Evolutionary conservation across 352 stramenopile genomes (phyloP).

Genomic region (Phytophthora tubulina): DNA sequence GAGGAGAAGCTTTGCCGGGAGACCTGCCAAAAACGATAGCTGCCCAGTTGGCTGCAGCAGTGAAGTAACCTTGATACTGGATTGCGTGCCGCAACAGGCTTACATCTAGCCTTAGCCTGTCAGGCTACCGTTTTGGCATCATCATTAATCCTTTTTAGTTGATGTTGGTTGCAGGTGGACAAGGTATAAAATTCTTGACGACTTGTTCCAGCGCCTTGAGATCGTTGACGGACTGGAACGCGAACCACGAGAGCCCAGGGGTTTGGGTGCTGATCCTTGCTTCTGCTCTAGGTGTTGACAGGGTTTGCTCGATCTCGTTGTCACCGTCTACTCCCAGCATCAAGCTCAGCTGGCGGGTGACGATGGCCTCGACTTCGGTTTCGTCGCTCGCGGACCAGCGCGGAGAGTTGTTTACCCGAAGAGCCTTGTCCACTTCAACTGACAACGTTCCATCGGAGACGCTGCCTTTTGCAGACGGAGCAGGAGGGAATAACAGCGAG

Average conservation of each 20-base stretch:
- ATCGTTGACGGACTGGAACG: constrained; percentile 32
- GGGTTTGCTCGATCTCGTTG: background rate
- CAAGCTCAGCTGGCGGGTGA: constrained; percentile 16
- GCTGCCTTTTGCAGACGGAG: constrained; percentile 3
- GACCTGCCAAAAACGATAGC: too few relatives aligned
- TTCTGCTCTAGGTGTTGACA: background rate
- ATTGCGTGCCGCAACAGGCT: too few relatives aligned
- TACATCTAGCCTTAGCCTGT: too few relatives aligned
- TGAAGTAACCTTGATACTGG: too few relatives aligned
- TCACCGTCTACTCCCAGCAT: constrained; percentile 14
- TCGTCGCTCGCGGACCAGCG: constrained; percentile 22
- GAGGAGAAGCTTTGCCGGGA: too few relatives aligned
- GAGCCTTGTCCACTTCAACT: constrained; percentile 11
- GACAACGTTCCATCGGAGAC: constrained; percentile 13
- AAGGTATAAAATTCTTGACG: constrained; percentile 30
- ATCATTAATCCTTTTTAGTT: constrained; percentile 1
- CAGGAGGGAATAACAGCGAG: constrained; percentile 30
- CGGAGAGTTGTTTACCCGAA: constrained; percentile 7
- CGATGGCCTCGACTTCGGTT: constrained; percentile 17
- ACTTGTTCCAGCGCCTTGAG: constrained; percentile 34
- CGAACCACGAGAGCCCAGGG: constrained; percentile 41
- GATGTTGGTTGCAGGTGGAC: background rate
- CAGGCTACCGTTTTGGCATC: too few relatives aligned
- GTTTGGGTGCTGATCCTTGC: background rate
- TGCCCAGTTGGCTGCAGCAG: too few relatives aligned